A percentile compares a stretch with the other conserved stretches of the same genome.
Evolutionary conservation across 139 green algal species (phyloP).

Genomic region (Chlorella ohadii): DNA sequence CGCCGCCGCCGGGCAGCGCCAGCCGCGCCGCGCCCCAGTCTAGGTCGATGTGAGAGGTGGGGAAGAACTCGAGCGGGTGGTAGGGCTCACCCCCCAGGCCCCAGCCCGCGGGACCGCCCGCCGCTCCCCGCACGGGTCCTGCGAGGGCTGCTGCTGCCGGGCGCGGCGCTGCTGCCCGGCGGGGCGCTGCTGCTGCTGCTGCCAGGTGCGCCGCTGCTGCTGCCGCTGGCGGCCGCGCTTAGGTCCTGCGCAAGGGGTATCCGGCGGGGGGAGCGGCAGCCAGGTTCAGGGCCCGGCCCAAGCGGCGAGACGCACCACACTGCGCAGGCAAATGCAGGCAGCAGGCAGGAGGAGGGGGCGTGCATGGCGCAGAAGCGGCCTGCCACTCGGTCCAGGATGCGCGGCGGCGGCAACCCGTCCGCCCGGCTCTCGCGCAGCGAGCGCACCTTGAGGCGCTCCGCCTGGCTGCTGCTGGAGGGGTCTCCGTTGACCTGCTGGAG

Average conservation of each 20-base stretch:
- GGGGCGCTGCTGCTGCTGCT: neutral
- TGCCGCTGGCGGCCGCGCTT: no score
- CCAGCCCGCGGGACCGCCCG: neutral
- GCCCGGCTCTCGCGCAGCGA: no score
- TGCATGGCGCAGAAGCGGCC: no score
- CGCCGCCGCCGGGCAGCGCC: conserved; percentile 1
- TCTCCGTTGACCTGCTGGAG: neutral
- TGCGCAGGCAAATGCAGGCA: no score
- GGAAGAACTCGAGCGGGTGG: conserved; percentile 41
- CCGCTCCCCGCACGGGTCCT: neutral
- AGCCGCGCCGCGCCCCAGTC: conserved; percentile 1
- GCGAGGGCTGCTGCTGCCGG: conserved; percentile 12
- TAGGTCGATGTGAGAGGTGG: conserved; percentile 34
- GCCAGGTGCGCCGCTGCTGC: no score
- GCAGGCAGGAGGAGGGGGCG: no score
- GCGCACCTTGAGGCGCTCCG: conserved; percentile 22
- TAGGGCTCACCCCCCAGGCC: neutral
- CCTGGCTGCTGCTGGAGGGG: conserved; percentile 7
- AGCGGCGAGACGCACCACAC: no score
- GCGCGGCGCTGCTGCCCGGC: neutral
- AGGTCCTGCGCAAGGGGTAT: no score
- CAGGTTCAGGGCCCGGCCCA: no score
- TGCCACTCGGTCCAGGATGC: no score
- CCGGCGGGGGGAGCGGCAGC: no score
- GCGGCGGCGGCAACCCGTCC: no score